Percentiles rank a stretch among this genome's conserved stretches.
phyloP scores from a whole-genome alignment of 371 early-diverging fungal genomes.

The Rhizopus delemar region DNA sequence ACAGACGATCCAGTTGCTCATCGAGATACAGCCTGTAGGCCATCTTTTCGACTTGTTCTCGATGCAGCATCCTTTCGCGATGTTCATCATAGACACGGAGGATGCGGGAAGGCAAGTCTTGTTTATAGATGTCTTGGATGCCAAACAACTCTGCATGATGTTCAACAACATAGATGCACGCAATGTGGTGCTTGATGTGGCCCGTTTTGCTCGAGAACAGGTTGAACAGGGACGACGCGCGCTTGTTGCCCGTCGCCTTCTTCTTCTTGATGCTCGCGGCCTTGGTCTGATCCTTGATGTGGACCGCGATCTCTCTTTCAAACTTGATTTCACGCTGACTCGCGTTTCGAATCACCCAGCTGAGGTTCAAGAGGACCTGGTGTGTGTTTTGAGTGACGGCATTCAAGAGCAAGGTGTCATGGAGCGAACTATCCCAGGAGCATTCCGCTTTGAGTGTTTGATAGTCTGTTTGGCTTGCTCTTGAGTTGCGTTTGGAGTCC shows the following conservation, averaged over 20 bases:
- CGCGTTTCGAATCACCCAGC: constrained; percentile 51
- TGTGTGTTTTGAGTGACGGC: constrained; percentile 63
- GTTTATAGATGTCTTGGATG: constrained; percentile 37
- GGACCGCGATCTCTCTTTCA: constrained; percentile 56
- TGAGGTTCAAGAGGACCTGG: constrained; percentile 53
- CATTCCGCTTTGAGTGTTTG: constrained; percentile 53
- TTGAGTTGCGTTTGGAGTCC: constrained; percentile 12
- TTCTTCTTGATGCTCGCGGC: constrained; percentile 34
- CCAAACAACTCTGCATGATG: constrained; percentile 50
- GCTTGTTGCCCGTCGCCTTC: constrained; percentile 29
- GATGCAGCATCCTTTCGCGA: constrained; percentile 3
- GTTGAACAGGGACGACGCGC: constrained; percentile 30
- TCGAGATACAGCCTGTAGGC: constrained; percentile 15
- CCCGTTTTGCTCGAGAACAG: constrained; percentile 19
- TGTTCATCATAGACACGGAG: constrained; percentile 1
- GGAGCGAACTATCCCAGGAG: constrained; percentile 85
- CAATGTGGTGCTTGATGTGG: constrained; percentile 27
- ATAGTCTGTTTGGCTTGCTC: constrained; percentile 31
- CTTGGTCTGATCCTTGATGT: constrained; percentile 52
- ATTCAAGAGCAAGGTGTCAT: constrained; percentile 74
- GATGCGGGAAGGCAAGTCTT: constrained; percentile 15
- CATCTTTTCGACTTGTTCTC: constrained; percentile 11
- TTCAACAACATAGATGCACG: constrained; percentile 41
- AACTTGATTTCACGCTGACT: constrained; percentile 44
- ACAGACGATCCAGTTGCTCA: constrained; percentile 23